These are phyloP conservation scores for Ammopiptanthus mongolicus DNA, from an alignment of 306 rosid genomes.

Conservation along the genomic window DNA sequence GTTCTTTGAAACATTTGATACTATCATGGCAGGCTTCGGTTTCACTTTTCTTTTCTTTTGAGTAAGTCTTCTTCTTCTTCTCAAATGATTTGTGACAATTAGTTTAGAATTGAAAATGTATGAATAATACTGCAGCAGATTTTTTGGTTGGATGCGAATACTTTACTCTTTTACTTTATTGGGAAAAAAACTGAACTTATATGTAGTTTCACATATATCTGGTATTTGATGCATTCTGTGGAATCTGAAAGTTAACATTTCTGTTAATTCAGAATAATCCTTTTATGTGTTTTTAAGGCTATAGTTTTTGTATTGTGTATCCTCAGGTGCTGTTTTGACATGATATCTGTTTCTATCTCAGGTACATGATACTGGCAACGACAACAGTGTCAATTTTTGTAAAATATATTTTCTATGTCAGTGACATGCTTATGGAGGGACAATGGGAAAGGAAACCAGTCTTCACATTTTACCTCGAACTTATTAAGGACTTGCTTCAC, in stretches of 20 bases:
- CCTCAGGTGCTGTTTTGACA: background rate
- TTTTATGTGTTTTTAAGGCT: background rate
- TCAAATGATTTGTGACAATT: background rate
- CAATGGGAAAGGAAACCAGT: conserved; percentile 98
- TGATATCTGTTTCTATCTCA: conserved; percentile 33
- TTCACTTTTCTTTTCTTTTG: conserved; percentile 84
- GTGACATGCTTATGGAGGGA: conserved; percentile 95
- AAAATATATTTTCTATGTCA: conserved; percentile 86
- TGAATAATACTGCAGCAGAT: background rate
- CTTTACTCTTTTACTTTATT: background rate
- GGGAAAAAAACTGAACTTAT: background rate
- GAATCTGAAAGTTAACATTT: background rate
- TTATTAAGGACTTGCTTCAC: conserved; percentile 92
- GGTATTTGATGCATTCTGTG: background rate
- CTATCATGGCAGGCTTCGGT: conserved; percentile 75
- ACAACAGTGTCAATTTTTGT: conserved; percentile 84
- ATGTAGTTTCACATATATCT: background rate
- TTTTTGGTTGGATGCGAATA: background rate
- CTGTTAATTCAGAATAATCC: background rate
- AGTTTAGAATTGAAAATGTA: background rate
- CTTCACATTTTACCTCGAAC: conserved; percentile 94
- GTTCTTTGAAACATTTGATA: conserved; percentile 56
- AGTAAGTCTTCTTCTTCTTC: conserved; percentile 54
- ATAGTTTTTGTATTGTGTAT: conserved; percentile 8
- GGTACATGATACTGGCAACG: conserved; percentile 99